Conservation (phyloP, 2,329 filamentous ascomycete species). For the Colletotrichum cordylinicola region DNA sequence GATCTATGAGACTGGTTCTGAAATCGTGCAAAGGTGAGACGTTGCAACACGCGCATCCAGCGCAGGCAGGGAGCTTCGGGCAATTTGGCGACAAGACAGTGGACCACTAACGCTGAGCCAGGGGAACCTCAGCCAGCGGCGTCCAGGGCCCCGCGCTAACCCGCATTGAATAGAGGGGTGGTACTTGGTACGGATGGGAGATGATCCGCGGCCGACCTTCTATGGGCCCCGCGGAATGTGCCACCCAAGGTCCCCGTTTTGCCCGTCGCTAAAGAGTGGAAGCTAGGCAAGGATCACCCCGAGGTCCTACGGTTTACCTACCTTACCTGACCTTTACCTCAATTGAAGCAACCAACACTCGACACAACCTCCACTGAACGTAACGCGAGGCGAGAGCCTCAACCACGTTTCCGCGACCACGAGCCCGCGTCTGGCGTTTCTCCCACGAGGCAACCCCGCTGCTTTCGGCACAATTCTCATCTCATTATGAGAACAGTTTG, state of each 20-base stretch:
- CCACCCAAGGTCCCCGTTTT: neutral
- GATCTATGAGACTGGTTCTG: neutral
- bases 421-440: neutral
- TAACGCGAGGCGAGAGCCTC: constrained; percentile 19
- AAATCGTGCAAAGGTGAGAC: neutral
- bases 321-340: neutral
- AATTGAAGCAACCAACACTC: neutral
- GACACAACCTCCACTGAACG: constrained; percentile 9
- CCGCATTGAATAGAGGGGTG: constrained; percentile 22
- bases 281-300: constrained; percentile 19
- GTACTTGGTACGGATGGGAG: neutral
- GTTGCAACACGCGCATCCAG: constrained; percentile 14
- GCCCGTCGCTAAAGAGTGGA: neutral
- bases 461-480: neutral
- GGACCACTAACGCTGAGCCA: neutral
- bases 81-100: constrained; percentile 21
- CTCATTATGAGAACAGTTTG: neutral
- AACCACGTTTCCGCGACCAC: neutral
- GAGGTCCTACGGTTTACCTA: neutral
- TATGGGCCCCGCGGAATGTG: neutral
- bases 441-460: neutral
- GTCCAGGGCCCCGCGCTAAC: constrained; percentile 22
- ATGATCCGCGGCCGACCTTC: constrained; percentile 12
- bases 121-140: neutral
- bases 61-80: constrained; percentile 4